Evolutionary conservation across 768 basidiomycete species (phyloP).

Genomic region (Collybiopsis luxurians): DNA sequence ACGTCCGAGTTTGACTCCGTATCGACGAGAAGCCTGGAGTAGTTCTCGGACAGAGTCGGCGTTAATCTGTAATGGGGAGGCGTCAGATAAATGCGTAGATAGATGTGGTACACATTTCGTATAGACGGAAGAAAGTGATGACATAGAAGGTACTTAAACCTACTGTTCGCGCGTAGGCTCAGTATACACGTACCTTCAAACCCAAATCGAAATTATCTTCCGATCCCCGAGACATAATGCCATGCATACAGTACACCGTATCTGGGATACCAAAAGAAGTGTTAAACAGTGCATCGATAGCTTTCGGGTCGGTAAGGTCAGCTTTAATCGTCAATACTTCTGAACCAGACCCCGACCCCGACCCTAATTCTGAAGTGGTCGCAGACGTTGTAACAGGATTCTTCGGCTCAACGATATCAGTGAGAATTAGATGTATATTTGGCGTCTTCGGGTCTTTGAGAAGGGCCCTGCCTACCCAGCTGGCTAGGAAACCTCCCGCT

Average conservation of each 20-base stretch:
- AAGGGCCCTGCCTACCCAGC: slow-evolving; percentile 29
- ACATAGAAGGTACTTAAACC: too few relatives aligned
- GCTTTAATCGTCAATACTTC: slow-evolving; percentile 32
- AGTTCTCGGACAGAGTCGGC: slow-evolving; percentile 51
- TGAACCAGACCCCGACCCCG: not conserved
- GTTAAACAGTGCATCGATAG: slow-evolving; percentile 35
- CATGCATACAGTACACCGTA: slow-evolving; percentile 48
- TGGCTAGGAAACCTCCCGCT: slow-evolving; percentile 7
- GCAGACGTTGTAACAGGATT: slow-evolving; percentile 19
- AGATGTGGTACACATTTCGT: too few relatives aligned
- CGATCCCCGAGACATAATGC: slow-evolving; percentile 62
- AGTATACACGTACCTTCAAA: slow-evolving; percentile 29
- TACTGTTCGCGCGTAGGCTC: too few relatives aligned
- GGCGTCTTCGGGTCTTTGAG: slow-evolving; percentile 28
- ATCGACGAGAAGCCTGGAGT: slow-evolving; percentile 34
- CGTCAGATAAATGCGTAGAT: not conserved
- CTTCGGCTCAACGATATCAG: slow-evolving; percentile 43
- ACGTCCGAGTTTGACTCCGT: slow-evolving; percentile 15
- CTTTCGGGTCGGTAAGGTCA: slow-evolving; percentile 35
- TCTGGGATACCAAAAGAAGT: slow-evolving; percentile 38
- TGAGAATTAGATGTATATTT: slow-evolving; percentile 45
- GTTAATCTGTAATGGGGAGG: slow-evolving; percentile 39
- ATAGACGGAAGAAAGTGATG: too few relatives aligned
- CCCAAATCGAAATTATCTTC: slow-evolving; percentile 61
- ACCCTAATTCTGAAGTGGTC: not conserved